These are phyloP conservation scores for Microdochium bolleyi DNA, from an alignment of 2,329 filamentous ascomycete genomes.

Conservation along the genomic window DNA sequence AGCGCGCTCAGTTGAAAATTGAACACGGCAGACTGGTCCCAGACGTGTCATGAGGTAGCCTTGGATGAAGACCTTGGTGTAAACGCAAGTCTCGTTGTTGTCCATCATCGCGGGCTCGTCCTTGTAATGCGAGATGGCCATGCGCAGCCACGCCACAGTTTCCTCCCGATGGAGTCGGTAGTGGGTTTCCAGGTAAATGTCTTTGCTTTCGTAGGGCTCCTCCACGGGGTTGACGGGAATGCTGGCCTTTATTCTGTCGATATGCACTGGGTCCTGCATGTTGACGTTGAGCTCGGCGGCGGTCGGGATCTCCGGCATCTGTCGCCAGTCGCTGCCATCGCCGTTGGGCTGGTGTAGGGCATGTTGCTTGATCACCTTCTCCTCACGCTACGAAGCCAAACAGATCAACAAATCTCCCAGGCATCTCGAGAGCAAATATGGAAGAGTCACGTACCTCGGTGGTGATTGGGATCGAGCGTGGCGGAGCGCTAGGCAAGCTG, in stretches of 20 bases:
- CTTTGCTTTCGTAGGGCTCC: slow-evolving; percentile 49
- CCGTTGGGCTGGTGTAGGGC: slow-evolving; percentile 5
- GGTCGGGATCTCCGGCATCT: slow-evolving; percentile 46
- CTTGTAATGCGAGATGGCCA: slow-evolving; percentile 52
- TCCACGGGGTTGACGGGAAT: slow-evolving; percentile 45
- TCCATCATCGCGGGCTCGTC: slow-evolving; percentile 49
- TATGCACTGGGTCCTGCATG: slow-evolving; percentile 10
- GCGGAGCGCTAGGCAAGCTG: background rate
- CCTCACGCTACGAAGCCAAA: slow-evolving; percentile 1
- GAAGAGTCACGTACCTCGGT: background rate
- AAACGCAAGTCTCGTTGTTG: slow-evolving; percentile 50
- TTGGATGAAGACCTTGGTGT: slow-evolving; percentile 61
- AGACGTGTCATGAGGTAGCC: slow-evolving; percentile 55
- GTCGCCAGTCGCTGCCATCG: slow-evolving; percentile 19
- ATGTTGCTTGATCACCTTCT: slow-evolving; percentile 9
- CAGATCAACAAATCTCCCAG: background rate
- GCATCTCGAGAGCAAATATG: too few species aligned
- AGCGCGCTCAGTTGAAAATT: slow-evolving; percentile 61
- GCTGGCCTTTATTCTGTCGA: slow-evolving; percentile 19
- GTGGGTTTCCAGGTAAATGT: slow-evolving; percentile 63
- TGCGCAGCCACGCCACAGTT: slow-evolving; percentile 58
- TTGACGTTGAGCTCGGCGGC: slow-evolving; percentile 39
- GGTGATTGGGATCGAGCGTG: background rate
- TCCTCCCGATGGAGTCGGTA: slow-evolving; percentile 74
- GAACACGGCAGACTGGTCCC: slow-evolving; percentile 59